Evolutionary conservation across 345 rosid genomes (phyloP), one percentile per base, ranked within the genome.

Genomic region (Acer negundo): DNA sequence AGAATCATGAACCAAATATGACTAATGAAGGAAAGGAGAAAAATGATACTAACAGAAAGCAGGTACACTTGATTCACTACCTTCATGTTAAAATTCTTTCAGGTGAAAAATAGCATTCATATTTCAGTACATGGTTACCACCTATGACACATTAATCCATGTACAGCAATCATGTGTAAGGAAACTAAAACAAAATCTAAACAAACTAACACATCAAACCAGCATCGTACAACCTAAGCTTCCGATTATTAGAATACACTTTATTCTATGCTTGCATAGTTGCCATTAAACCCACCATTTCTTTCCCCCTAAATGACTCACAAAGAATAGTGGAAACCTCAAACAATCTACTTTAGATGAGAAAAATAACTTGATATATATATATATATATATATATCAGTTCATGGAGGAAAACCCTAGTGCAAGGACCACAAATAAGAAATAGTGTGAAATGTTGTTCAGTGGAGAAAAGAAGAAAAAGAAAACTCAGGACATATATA

Each of bases 21-120:
- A 74, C 63, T 19, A 76, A 70, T 6, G 24, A 74, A 73, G 75
- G 64, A 73, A 67, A 59, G 53, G 61, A 44, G n/a, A 59, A 49
- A 72, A 40, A 38, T 72, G 16, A 63, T 17, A 59, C 59, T 72
- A 15, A 22, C n/a, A 59, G 53, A 66, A 62, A 26, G 67, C 61
- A 75, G 47, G 53, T 15, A 46, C 67, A 63, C 23, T 23, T 65
- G 26, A 55, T 66, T 61, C 72, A 26, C 66, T 22, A 68, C 44
- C 35, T 23, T 64, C 22, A 64, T 51, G 28, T 38, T 1, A 10
- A 62, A 67, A 68, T 24, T 71, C 71, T 19, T 40, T 28, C 26
- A 51, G 64, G 53, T 59, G 56, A 31, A 67, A 24, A 26, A 49
- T 10, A 20, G 47, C 42, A 26, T 2, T 16, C 58, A 73, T 73